These are phyloP conservation scores for Moniliella sp. DNA, from an alignment of 1,284 basidiomycete species.

Conservation along the genomic window DNA sequence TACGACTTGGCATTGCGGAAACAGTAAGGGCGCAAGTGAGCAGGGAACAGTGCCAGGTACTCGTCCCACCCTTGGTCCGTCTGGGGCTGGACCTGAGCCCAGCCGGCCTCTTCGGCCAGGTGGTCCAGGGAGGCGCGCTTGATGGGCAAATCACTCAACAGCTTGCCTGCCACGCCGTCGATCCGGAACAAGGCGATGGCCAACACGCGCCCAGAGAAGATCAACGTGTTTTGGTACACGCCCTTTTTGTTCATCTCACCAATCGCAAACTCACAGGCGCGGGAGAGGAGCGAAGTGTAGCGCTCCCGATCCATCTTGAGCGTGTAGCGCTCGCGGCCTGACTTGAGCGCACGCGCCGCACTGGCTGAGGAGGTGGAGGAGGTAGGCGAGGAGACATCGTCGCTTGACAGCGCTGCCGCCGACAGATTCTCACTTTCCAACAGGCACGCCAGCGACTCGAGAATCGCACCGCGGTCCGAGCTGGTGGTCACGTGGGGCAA, in stretches of 20 bases:
- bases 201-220: slow-evolving; percentile 21
- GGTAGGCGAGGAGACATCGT: too few relatives aligned
- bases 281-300: slow-evolving; percentile 20
- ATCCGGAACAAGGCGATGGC: slow-evolving; percentile 25
- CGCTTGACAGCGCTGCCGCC: slow-evolving; percentile 8
- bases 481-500: slow-evolving; percentile 25
- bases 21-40: slow-evolving; percentile 14
- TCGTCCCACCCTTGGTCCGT: slow-evolving; percentile 9
- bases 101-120: slow-evolving; percentile 16
- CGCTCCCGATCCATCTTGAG: slow-evolving; percentile 11
- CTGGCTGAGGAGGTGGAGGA: too few relatives aligned
- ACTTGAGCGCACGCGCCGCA: too few relatives aligned
- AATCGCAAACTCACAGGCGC: slow-evolving; percentile 21
- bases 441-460: slow-evolving; percentile 27
- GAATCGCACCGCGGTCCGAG: slow-evolving; percentile 22
- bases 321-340: too few relatives aligned
- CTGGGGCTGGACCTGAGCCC: slow-evolving; percentile 10
- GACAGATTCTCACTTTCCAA: slow-evolving; percentile 23
- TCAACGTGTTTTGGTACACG: slow-evolving; percentile 27
- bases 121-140: slow-evolving; percentile 24
- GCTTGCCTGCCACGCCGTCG: slow-evolving; percentile 21
- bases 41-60: slow-evolving; percentile 13
- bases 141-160: slow-evolving; percentile 21
- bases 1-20: slow-evolving; percentile 21
- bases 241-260: slow-evolving; percentile 31